These are phyloP conservation scores for Pseudogymnoascus sp. DNA, from an alignment of 2,329 filamentous ascomycete genomes.

Conservation along the genomic window DNA sequence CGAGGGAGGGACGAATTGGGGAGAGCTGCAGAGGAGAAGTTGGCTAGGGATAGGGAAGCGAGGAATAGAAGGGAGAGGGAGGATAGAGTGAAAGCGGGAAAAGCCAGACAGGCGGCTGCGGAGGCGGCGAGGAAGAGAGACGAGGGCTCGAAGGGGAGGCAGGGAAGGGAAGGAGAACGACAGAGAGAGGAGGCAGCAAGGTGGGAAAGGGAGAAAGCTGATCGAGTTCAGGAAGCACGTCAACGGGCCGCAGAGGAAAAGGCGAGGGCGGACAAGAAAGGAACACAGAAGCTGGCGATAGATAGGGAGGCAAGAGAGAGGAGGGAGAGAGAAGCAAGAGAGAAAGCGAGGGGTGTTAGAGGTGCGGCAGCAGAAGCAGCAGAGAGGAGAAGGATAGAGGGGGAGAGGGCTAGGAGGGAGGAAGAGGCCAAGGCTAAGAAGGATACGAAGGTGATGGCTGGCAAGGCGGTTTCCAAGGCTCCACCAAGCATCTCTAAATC, in stretches of 20 bases:
- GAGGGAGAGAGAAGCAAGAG: background rate
- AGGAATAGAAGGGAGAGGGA: background rate
- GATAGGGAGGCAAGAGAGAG: background rate
- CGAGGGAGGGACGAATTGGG: background rate
- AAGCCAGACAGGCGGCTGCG: background rate
- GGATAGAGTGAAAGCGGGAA: background rate
- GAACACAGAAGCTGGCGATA: background rate
- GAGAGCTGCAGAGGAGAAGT: background rate
- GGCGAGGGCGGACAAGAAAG: background rate
- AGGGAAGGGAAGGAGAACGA: background rate
- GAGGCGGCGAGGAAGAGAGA: background rate
- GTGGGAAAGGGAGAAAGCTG: conserved; percentile 1
- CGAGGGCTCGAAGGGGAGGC: background rate
- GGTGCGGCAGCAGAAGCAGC: background rate
- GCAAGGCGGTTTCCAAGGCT: background rate
- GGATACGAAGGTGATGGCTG: background rate
- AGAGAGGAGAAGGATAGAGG: background rate
- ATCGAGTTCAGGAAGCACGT: background rate
- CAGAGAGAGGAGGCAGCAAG: background rate
- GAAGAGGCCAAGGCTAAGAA: background rate
- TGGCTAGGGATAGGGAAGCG: background rate
- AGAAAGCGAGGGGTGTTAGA: background rate
- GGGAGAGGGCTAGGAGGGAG: background rate
- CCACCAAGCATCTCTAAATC: background rate
- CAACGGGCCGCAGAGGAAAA: background rate